Base-by-base conservation (phyloP, 192 early-diverging fungal species). In the Obelidium mucronatum region DNA sequence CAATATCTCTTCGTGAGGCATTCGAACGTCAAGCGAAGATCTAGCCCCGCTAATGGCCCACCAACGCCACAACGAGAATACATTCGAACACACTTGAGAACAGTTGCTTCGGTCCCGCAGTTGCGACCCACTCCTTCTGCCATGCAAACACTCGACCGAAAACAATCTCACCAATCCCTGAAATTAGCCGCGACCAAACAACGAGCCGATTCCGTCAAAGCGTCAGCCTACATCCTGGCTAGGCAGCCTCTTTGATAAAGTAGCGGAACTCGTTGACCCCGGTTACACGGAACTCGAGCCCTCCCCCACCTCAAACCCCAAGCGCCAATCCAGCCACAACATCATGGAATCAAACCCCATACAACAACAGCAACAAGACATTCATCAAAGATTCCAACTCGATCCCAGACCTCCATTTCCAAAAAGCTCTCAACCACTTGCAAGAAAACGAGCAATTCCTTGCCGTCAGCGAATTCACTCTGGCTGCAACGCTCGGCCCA, bases 401-500 rank as follows among this genome's bases (percentile, higher is more conserved):
- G 33, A 72, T 59, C 34, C 72, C 72, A 11, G 39, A 36, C 37
- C 39, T 37, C 8, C 72, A 74, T 40, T 74, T 39, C 26, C 5
- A 34, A 24, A 54, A 58, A 0, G 72, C 37, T n/a, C 5, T 63
- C 3, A 13, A 4, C 19, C 30, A 60, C 11, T 59, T 60, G n/a
- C 39, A 11, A 11, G 8, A 36, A 8, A 30, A 26, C 60, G 15
- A 62, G 1, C 30, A 11, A 8, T 8, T 63, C 33, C 60, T 74
- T 13, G 72, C 72, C 17, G 13, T 44, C 2, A 42, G 24, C 37
- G 72, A 74, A 74, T 74, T 74, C 59, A 74, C 72, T 28, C 72
- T 74, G 8, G 72, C 72, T 5, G 72, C 72, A n/a, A 74, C 72
- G 5, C 72, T 74, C 22, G 72, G 72, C 11, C 72, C 72, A 17